phyloP scores from a whole-genome alignment of 768 basidiomycete species.

The Amanita polypyramis region DNA sequence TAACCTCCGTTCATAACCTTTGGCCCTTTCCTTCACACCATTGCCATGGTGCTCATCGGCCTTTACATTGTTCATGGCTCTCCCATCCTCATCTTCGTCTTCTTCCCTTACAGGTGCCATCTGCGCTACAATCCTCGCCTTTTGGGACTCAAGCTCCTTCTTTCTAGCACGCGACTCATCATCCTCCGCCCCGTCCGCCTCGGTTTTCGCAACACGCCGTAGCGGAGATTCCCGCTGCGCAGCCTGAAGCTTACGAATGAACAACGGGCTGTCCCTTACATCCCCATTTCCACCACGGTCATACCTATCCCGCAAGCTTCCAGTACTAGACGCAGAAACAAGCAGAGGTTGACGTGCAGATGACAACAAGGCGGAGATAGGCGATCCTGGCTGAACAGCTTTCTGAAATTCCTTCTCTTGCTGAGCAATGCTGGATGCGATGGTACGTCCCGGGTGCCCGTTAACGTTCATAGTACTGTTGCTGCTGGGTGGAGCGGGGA shows the following conservation, averaged over 20 bases:
- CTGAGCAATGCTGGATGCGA: constrained; percentile 58
- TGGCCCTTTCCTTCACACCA: constrained; percentile 13
- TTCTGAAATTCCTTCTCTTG: constrained; percentile 96
- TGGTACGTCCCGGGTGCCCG: constrained; percentile 23
- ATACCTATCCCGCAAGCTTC: background rate
- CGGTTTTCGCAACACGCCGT: constrained; percentile 7
- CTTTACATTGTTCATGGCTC: constrained; percentile 20
- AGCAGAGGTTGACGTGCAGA: constrained; percentile 84
- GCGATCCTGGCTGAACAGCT: constrained; percentile 90
- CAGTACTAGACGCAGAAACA: constrained; percentile 35
- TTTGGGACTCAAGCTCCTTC: constrained; percentile 84
- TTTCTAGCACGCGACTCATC: constrained; percentile 30
- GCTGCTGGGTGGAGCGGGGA: background rate
- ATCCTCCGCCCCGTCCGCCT: constrained; percentile 24
- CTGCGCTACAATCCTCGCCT: constrained; percentile 88
- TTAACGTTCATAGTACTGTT: background rate
- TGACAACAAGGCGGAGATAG: constrained; percentile 83
- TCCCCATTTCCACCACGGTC: constrained; percentile 9
- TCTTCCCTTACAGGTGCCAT: constrained; percentile 64
- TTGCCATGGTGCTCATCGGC: constrained; percentile 18
- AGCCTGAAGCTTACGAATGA: constrained; percentile 16
- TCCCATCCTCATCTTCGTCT: constrained; percentile 23
- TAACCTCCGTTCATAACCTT: constrained; percentile 9
- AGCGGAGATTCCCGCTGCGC: constrained; percentile 27
- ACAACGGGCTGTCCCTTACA: constrained; percentile 18